Conservation (phyloP, 2,329 filamentous ascomycete species). For the Fusarium begoniae region DNA sequence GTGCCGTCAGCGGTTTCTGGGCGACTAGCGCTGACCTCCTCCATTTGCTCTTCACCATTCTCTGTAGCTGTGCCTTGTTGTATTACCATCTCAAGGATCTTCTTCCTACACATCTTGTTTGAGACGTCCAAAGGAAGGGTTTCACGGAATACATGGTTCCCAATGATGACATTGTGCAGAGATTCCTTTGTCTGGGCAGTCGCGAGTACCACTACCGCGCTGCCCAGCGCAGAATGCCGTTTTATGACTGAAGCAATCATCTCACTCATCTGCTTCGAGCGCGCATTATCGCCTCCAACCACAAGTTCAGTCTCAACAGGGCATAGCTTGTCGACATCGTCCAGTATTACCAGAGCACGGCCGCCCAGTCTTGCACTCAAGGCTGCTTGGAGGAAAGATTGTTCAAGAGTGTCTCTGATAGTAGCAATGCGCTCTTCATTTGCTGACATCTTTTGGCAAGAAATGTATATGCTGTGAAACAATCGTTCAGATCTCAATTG, state of each 20-base stretch:
- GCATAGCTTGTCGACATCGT: constrained; percentile 92
- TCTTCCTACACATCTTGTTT: constrained; percentile 72
- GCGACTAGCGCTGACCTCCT: constrained; percentile 56
- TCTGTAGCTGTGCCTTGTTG: constrained; percentile 43
- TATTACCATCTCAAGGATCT: background rate
- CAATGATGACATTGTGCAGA: background rate
- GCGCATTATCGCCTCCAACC: constrained; percentile 90
- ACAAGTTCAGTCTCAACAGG: constrained; percentile 94
- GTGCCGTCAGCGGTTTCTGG: constrained; percentile 65
- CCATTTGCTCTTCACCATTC: constrained; percentile 49
- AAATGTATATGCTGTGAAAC: background rate
- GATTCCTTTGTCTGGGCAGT: background rate
- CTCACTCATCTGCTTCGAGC: constrained; percentile 92
- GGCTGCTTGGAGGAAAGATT: background rate
- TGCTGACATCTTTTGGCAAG: background rate
- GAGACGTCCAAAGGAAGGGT: background rate
- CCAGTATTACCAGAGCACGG: constrained; percentile 83
- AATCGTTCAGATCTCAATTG: background rate
- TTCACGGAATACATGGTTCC: background rate
- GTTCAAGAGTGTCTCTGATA: constrained; percentile 61
- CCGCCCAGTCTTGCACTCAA: constrained; percentile 92
- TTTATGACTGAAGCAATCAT: constrained; percentile 82
- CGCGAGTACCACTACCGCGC: constrained; percentile 75
- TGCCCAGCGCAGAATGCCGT: constrained; percentile 82
- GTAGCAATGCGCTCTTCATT: constrained; percentile 77